Conservation (phyloP, 106 monocot genomes). For the Acorus calamus region DNA sequence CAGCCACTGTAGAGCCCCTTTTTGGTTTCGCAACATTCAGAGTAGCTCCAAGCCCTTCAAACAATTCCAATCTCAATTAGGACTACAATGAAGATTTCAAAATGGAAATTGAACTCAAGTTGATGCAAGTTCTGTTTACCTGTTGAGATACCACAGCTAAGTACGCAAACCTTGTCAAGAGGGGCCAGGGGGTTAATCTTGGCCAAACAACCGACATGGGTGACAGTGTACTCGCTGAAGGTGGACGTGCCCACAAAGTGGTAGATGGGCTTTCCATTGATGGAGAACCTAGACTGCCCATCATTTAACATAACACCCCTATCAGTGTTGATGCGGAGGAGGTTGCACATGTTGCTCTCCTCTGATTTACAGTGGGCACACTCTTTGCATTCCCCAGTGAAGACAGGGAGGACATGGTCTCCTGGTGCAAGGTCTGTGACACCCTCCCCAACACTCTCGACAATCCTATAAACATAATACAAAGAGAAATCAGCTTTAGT, state of each 20-base stretch:
- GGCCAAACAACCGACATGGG: conserved; percentile 45
- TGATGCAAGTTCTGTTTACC: conserved; percentile 14
- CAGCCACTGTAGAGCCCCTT: conserved; percentile 36
- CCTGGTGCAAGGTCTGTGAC: conserved; percentile 58
- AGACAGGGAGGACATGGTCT: conserved; percentile 73
- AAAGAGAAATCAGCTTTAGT: background rate
- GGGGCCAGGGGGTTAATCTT: conserved; percentile 64
- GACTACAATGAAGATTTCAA: too few relatives aligned
- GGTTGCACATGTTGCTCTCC: conserved; percentile 64
- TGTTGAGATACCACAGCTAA: conserved; percentile 67
- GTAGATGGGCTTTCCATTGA: conserved; percentile 55
- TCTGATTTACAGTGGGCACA: conserved; percentile 48
- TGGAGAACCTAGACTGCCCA: conserved; percentile 49
- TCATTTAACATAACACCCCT: conserved; percentile 57
- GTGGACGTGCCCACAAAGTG: conserved; percentile 65
- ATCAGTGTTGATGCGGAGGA: conserved; percentile 47
- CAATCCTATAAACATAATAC: conserved; percentile 27
- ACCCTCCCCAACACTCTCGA: conserved; percentile 78
- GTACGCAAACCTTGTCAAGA: conserved; percentile 64
- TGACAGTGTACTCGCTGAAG: conserved; percentile 65
- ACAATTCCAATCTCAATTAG: background rate
- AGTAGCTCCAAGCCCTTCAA: conserved; percentile 36
- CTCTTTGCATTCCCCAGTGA: conserved; percentile 62
- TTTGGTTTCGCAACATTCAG: conserved; percentile 33
- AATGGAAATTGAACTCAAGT: too few relatives aligned